A percentile compares a stretch with the other conserved stretches of the same genome.
phyloP scores from a whole-genome alignment of 208 protist species.

The Porcisia deanei region DNA sequence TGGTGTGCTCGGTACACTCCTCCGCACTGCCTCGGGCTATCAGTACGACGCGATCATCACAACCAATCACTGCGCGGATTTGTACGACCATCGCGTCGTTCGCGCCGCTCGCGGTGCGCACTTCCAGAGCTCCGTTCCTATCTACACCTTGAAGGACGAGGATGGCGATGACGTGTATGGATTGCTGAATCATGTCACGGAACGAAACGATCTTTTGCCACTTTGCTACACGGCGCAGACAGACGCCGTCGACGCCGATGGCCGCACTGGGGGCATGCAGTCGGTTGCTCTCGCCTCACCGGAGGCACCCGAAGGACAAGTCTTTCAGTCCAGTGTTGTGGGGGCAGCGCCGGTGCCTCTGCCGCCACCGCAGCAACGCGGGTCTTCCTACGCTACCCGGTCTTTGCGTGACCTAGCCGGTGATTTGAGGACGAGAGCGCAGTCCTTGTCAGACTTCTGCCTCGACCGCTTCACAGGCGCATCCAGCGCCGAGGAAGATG shows the following conservation, averaged over 20 bases:
- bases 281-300: not conserved
- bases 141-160: constrained; percentile 84
- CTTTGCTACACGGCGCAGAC: constrained; percentile 63
- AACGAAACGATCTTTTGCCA: constrained; percentile 78
- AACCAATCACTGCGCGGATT: constrained; percentile 87
- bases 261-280: not conserved
- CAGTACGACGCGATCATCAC: constrained; percentile 89
- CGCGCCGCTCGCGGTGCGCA: constrained; percentile 84
- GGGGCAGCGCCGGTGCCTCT: constrained; percentile 39
- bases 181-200: constrained; percentile 82
- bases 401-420: not conserved
- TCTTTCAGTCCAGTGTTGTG: constrained; percentile 40
- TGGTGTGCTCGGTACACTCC: constrained; percentile 76
- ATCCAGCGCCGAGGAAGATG: constrained; percentile 13
- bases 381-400: constrained; percentile 25
- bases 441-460: constrained; percentile 58
- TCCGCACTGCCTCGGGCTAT: constrained; percentile 80
- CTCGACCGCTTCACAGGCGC: constrained; percentile 44
- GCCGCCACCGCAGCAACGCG: constrained; percentile 5
- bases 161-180: constrained; percentile 89
- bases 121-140: constrained; percentile 81
- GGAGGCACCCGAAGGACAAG: not conserved
- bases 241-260: constrained; percentile 29
- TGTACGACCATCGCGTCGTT: constrained; percentile 89
- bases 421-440: not conserved